Conservation (phyloP, 805 yeast species). For the Ogataea parapolymorpha region DNA sequence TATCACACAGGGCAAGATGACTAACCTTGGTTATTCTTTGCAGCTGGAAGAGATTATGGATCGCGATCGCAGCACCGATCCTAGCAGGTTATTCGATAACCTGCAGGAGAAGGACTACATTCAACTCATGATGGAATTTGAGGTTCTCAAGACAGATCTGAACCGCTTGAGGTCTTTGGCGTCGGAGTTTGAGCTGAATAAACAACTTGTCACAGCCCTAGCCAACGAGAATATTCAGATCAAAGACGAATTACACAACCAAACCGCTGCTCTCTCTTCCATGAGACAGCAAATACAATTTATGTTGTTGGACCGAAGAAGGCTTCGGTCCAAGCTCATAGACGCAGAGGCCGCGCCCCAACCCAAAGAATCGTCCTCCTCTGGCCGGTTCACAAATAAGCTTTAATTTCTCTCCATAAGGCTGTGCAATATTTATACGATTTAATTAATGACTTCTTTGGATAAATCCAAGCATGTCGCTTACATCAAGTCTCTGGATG, state of each 20-base stretch:
- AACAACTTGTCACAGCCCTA: constrained; percentile 22
- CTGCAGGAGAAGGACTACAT: constrained; percentile 26
- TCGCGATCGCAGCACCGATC: constrained; percentile 16
- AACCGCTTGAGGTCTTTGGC: constrained; percentile 30
- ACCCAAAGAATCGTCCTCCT: constrained; percentile 13
- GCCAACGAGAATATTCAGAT: constrained; percentile 30
- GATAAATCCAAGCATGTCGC: constrained; percentile 51
- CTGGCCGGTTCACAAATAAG: constrained; percentile 17
- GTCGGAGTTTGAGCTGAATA: constrained; percentile 25
- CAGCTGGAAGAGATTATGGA: constrained; percentile 43
- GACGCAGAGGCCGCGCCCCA: constrained; percentile 2
- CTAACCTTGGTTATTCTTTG: constrained; percentile 47
- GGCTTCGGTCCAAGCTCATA: constrained; percentile 17
- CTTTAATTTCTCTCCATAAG: constrained; percentile 6
- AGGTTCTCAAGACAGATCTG: constrained; percentile 40
- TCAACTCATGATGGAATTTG: constrained; percentile 40
- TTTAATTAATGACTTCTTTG: constrained; percentile 7
- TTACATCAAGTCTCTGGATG: constrained; percentile 54
- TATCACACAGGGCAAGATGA: constrained; percentile 46
- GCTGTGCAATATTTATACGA: not conserved
- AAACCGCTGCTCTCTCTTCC: constrained; percentile 42
- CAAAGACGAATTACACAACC: constrained; percentile 46
- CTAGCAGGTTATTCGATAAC: constrained; percentile 13
- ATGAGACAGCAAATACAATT: constrained; percentile 51
- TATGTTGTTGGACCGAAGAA: constrained; percentile 41